Percentiles rank a stretch among this genome's conserved stretches.
Evolutionary conservation across 257 asterid species (phyloP).

Genomic region (Solanum boliviense): DNA sequence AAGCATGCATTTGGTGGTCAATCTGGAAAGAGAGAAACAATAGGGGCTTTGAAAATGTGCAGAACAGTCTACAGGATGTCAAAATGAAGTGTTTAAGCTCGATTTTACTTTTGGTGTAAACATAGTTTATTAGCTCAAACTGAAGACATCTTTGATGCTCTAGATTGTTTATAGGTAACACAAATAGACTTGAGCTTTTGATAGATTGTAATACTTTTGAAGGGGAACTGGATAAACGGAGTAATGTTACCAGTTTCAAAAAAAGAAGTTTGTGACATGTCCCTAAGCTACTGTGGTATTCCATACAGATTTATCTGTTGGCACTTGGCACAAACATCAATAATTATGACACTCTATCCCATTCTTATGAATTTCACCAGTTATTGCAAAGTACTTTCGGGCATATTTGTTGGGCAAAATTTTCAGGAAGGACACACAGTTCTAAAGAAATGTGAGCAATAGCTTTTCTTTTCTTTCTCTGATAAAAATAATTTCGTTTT

Average conservation of each 20-base stretch:
- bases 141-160: not conserved
- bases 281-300: not conserved
- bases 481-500: not conserved
- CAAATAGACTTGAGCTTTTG: not conserved
- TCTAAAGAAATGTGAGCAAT: not conserved
- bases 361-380: not conserved
- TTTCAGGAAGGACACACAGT: not conserved
- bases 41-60: not conserved
- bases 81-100: not conserved
- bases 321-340: not conserved
- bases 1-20: not conserved
- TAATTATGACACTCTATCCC: not conserved
- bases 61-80: not conserved
- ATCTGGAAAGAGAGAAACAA: not conserved
- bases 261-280: not conserved
- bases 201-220: not conserved
- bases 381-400: not conserved
- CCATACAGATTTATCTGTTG: not conserved
- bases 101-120: not conserved
- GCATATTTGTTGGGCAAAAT: not conserved
- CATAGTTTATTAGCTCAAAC: not conserved
- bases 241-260: not conserved
- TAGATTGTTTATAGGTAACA: not conserved
- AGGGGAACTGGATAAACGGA: not conserved
- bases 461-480: not conserved